phyloP scores from a whole-genome alignment of 164 flowering plant species.

The Macadamia integrifolia region DNA sequence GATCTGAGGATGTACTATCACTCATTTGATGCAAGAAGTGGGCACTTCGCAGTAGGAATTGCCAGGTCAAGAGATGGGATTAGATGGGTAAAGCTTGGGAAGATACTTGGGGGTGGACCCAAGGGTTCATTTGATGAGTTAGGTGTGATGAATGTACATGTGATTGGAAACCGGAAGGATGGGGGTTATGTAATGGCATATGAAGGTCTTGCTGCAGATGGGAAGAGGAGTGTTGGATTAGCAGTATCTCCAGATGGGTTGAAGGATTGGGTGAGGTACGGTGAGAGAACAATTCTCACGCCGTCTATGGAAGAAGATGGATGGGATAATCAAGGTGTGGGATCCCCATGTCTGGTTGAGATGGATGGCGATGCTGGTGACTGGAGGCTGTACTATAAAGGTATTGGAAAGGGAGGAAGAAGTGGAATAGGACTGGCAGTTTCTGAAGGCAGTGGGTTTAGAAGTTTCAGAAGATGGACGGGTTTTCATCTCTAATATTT shows the following conservation, averaged over 20 bases:
- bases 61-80: conserved; percentile 90
- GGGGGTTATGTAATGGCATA: conserved; percentile 80
- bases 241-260: conserved; percentile 72
- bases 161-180: conserved; percentile 29
- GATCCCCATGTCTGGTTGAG: conserved; percentile 58
- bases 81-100: conserved; percentile 83
- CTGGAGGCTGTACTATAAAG: conserved; percentile 63
- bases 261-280: conserved; percentile 24
- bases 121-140: conserved; percentile 8
- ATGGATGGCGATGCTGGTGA: conserved; percentile 60
- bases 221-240: conserved; percentile 59
- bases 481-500: conserved; percentile 47
- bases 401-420: conserved; percentile 21
- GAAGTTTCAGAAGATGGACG: conserved; percentile 49
- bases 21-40: conserved; percentile 48
- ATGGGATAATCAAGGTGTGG: conserved; percentile 65
- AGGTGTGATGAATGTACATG: conserved; percentile 19
- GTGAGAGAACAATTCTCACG: conserved; percentile 28
- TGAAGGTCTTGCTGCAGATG: conserved; percentile 65
- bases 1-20: conserved; percentile 90
- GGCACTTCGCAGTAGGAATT: conserved; percentile 46
- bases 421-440: conserved; percentile 79
- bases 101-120: conserved; percentile 52
- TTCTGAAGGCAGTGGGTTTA: conserved; percentile 36
- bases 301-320: conserved; percentile 32